Base-by-base conservation (phyloP, 2,329 filamentous ascomycete genomes). In the Paecilomyces dactylethromorphus region DNA sequence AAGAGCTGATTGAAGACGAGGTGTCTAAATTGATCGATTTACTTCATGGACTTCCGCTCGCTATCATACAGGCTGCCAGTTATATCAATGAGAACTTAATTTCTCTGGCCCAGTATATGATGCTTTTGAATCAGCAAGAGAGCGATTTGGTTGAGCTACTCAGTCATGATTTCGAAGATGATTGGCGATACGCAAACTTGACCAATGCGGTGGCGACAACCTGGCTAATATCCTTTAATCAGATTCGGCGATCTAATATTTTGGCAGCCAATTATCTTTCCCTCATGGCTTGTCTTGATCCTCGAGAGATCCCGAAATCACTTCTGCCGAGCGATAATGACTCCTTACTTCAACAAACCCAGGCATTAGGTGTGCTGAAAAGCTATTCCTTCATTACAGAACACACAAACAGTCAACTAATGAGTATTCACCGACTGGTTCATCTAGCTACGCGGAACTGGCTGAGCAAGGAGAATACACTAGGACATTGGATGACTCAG, bases 171-270 rank as follows among this genome's bases (percentile, higher is more conserved):
- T 61, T 71, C 33, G 68, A 67, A 21, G 65, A 59, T 54, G 63
- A 62, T 54, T 50, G 64, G 58, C 53, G 64, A 67, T 53, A 32
- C 50, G 4, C 57, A 62, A 10, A 62, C 57, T 33, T 35, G 21
- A 24, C 66, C 21, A 69, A 68, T 35, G 63, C 68, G 4, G 64
- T 71, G 21, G 61, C 67, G 18, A 59, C 55, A n/a, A 70, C 67
- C 7, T 70, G 63, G 66, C 59, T 66, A 24, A 63, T 66, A 7
- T 68, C 67, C 11, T 69, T 69, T 56, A 57, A 64, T 22, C 57
- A 66, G 51, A 63, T 70, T 24, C 60, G 56, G 24, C 21, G 56
- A 4, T 50, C 35, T 33, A 59, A 56, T 13, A 35, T 50, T 15
- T 61, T 60, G 21, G 68, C 68, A 3, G 62, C 63, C 29, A 53